Evolutionary conservation across 208 protist genomes (phyloP).

Genomic region (Porcisia deanei): DNA sequence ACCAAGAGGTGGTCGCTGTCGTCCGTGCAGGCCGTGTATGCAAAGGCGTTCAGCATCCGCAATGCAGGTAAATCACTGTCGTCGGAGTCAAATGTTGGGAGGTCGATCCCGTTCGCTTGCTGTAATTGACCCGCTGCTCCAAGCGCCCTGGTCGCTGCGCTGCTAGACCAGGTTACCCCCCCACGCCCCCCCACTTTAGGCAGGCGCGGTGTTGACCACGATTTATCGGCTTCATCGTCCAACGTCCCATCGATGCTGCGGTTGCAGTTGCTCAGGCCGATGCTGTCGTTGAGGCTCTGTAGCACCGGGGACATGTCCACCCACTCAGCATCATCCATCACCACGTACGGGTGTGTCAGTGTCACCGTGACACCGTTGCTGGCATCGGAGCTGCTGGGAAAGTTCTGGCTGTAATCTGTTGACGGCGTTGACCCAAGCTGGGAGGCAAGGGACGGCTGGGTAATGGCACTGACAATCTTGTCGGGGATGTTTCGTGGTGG

Average conservation of each 20-base stretch:
- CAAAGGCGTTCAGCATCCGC: conserved; percentile 81
- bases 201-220: conserved; percentile 2
- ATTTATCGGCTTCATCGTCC: background rate
- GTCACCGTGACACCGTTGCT: background rate
- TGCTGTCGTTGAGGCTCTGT: conserved; percentile 68
- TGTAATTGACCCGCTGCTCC: background rate
- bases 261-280: conserved; percentile 69
- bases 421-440: background rate
- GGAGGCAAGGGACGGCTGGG: background rate
- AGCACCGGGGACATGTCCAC: conserved; percentile 63
- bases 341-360: conserved; percentile 31
- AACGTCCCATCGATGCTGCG: conserved; percentile 36
- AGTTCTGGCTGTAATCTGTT: background rate
- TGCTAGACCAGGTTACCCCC: background rate
- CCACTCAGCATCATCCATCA: conserved; percentile 55
- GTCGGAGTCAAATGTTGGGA: conserved; percentile 13
- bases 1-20: conserved; percentile 66
- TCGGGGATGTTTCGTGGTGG: background rate
- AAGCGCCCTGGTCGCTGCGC: background rate
- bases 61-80: conserved; percentile 31
- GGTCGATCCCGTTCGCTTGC: background rate
- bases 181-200: background rate
- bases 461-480: background rate
- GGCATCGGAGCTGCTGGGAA: background rate
- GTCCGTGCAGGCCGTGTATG: conserved; percentile 49